Evolutionary conservation across 2,329 filamentous ascomycete genomes (phyloP), one percentile per base, ranked within the genome.

Genomic region (Apiospora saccharicola): DNA sequence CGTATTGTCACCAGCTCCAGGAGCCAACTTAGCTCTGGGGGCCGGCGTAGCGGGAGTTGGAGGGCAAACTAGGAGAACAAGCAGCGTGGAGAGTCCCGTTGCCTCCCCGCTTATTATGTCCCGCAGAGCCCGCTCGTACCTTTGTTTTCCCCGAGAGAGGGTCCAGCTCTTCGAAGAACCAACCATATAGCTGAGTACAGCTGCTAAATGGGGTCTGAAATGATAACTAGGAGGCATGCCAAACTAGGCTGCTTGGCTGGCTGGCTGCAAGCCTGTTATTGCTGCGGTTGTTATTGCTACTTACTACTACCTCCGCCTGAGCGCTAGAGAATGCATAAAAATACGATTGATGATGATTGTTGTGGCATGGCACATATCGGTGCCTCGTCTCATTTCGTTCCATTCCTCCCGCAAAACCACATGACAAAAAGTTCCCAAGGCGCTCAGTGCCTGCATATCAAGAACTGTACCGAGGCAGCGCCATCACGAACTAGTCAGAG

Each of bases 21-120:
- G 26, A 22, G 14, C 53, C 16, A 37, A 34, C 53, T 37, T 61
- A 37, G 53, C 16, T 34, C 10, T 61, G 53, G 53, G 22, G 30
- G 53, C 53, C 53, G 53, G 53, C 53, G 53, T 37, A 61, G 53
- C 53, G 53, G 53, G 53, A 61, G 53, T 61, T 61, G 53, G 53
- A 61, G 30, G 26, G 8, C 16, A 10, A 22, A 30, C 14, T 57
- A 34, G 26, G 47, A 51, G n/a, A 14, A 53, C 24, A 53, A 49
- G 19, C 14, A 26, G 49, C 5, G 30, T 26, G 24, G 24, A 24
- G 6, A 53, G 13, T 53, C 51, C 51, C 53, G 30, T 37, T 16
- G 10, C 26, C 53, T 34, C 53, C 53, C 53, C 53, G 30, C 53
- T 61, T 61, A 61, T 37, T 61, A 1, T 61, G 53, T 61, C 30